Evolutionary conservation across 2,329 filamentous ascomycete species (phyloP), one percentile per base, ranked within the genome.

Genomic region (Penicillium sp.): DNA sequence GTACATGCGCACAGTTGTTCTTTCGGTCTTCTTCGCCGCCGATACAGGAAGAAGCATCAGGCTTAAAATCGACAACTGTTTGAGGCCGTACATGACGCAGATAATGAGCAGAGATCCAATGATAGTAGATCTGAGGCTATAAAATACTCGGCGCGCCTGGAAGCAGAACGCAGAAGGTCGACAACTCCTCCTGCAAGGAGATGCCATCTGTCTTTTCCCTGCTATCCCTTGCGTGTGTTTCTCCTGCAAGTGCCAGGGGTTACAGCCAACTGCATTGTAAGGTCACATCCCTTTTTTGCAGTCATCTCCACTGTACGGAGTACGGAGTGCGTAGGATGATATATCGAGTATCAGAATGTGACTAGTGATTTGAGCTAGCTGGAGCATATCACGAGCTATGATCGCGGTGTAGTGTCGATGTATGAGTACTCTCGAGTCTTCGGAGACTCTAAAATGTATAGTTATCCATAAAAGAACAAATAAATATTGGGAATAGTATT

Each of bases 21-120:
- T 56, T 22, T 55, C 50, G 14, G 48, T 16, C 3, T 57, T 46
- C 42, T 62, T 58, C 8, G 50, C 42, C 5, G 62, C 63, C 10
- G 57, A 59, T 9, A 49, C 62, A 3, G 62, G 55, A 5, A 66
- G 47, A 41, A 66, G 50, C 58, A 65, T 55, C n/a, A 65, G 56
- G 59, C 62, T 64, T 52, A 65, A 17, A 19, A 64, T 30, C 7
- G 59, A 54, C 16, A 66, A 50, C 44, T 61, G 57, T 22, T 63
- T 66, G 22, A 65, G 49, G 33, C 58, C 58, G 52, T 61, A 64
- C 63, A 66, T 66, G 45, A 43, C 17, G 35, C 17, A 25, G 26
- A 22, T 49, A 11, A 37, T n/a, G 26, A 8, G 11, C 12, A 50
- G n/a, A 36, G 38, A 4, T 35, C 22, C n/a, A 25, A 31, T 12